These are phyloP conservation scores for Linnemannia exigua DNA, from an alignment of 192 early-diverging fungal species.

Conservation along the genomic window DNA sequence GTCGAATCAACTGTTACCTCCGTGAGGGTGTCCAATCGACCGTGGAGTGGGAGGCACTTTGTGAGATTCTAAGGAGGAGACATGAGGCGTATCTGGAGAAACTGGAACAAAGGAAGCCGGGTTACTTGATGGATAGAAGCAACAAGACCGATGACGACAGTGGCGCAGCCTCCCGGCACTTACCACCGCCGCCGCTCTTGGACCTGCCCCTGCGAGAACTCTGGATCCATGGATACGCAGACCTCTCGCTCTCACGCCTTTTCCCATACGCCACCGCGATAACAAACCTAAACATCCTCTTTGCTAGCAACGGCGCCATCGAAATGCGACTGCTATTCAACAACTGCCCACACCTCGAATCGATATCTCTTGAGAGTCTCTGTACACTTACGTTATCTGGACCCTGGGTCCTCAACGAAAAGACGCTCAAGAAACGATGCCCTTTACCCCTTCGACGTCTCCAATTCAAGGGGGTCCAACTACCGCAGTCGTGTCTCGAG, in stretches of 20 bases:
- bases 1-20: neutral
- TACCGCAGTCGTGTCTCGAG: neutral
- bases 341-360: neutral
- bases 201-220: neutral
- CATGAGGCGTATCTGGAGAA: neutral
- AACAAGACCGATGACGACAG: neutral
- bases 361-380: neutral
- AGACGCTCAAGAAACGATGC: neutral
- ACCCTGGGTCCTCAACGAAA: neutral
- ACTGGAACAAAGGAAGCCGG: neutral
- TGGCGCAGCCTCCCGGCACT: neutral
- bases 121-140: neutral
- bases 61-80: neutral
- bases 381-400: neutral
- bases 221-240: neutral
- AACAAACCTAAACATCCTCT: neutral
- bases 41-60: neutral
- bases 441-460: neutral
- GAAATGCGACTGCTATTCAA: neutral
- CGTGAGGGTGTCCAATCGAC: neutral
- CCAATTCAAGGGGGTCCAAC: neutral
- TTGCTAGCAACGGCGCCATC: neutral
- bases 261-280: neutral
- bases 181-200: neutral
- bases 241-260: neutral